phyloP scores from a whole-genome alignment of 768 basidiomycete species.

The Termitomyces sp. region DNA sequence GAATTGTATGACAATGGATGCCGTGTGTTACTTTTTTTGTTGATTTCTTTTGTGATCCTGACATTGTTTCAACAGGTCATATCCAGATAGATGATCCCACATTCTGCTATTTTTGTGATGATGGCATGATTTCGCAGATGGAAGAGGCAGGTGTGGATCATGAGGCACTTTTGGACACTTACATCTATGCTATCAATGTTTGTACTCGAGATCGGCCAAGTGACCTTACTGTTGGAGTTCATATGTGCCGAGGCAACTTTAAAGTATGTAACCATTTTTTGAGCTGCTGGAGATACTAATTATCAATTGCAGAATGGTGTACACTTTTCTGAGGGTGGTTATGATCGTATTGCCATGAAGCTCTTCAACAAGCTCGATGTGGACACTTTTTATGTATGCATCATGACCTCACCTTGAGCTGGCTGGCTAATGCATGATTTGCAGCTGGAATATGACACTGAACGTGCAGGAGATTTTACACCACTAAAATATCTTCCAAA shows the following conservation, averaged over 20 bases:
- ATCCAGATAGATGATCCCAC: constrained; percentile 52
- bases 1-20: constrained; percentile 46
- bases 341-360: constrained; percentile 48
- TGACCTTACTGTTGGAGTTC: constrained; percentile 52
- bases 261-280: constrained; percentile 27
- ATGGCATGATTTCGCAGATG: constrained; percentile 49
- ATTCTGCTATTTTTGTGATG: constrained; percentile 63
- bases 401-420: no score
- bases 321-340: constrained; percentile 59
- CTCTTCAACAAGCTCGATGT: constrained; percentile 57
- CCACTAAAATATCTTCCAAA: constrained; percentile 48
- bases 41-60: not conserved
- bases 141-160: constrained; percentile 55
- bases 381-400: constrained; percentile 43
- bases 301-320: constrained; percentile 28
- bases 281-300: constrained; percentile 9
- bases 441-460: constrained; percentile 61
- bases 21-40: constrained; percentile 28
- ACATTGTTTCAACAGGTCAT: constrained; percentile 27
- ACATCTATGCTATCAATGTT: constrained; percentile 60
- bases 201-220: constrained; percentile 46
- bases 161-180: constrained; percentile 60
- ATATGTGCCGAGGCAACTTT: constrained; percentile 57
- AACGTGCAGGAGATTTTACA: constrained; percentile 53
- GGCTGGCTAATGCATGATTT: constrained; percentile 9